phyloP scores from a whole-genome alignment of 2,329 filamentous ascomycete species.

The Berkeleyomyces basicola region DNA sequence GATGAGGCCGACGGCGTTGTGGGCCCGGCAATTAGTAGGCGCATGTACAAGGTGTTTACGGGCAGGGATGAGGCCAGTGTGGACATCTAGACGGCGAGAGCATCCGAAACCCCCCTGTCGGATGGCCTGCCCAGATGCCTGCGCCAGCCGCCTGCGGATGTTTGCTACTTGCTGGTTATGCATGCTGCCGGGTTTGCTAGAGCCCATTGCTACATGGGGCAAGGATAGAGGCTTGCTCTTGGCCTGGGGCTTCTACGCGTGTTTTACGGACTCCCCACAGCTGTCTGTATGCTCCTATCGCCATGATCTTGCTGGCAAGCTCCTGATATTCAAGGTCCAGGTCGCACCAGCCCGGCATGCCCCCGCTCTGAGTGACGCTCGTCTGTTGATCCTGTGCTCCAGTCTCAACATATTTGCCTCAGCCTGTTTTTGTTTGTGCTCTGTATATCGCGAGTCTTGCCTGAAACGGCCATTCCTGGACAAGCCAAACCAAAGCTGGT shows the following conservation, averaged over 20 bases:
- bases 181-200: no score
- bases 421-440: not conserved
- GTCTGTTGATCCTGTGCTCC: not conserved
- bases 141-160: no score
- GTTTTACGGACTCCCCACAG: no score
- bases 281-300: not conserved
- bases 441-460: not conserved
- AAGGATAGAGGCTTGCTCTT: no score
- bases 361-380: not conserved
- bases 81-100: conserved; percentile 28
- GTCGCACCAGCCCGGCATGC: not conserved
- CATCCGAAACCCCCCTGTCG: not conserved
- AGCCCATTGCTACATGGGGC: no score
- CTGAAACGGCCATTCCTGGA: not conserved
- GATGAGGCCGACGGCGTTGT: conserved; percentile 36
- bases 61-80: conserved; percentile 37
- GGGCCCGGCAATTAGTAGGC: conserved; percentile 40
- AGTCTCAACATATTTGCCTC: not conserved
- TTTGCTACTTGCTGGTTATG: no score
- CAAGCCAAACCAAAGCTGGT: not conserved
- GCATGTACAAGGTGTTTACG: conserved; percentile 44
- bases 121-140: no score
- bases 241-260: no score
- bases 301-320: no score
- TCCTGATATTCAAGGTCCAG: no score